These are phyloP conservation scores for Verticillium nonalfalfae DNA, from an alignment of 2,329 filamentous ascomycete species.

Conservation along the genomic window DNA sequence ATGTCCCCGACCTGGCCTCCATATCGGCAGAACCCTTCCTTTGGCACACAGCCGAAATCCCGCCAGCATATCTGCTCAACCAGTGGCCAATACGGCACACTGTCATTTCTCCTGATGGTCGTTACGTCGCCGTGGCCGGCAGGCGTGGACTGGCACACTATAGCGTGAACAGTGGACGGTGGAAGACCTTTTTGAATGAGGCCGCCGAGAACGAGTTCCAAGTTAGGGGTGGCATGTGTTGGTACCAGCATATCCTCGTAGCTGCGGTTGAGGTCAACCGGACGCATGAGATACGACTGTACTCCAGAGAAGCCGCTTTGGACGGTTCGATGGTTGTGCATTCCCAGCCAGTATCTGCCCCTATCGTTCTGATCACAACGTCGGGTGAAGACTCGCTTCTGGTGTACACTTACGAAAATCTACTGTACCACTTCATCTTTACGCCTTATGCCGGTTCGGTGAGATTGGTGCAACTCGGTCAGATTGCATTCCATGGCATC, in stretches of 20 bases:
- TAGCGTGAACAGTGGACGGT: slow-evolving; percentile 86
- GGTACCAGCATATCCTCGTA: slow-evolving; percentile 93
- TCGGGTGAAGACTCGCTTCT: slow-evolving; percentile 92
- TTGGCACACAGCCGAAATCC: slow-evolving; percentile 92
- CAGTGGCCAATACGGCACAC: slow-evolving; percentile 91
- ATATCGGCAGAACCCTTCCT: slow-evolving; percentile 87
- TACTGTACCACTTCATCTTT: slow-evolving; percentile 92
- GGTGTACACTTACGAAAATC: slow-evolving; percentile 95
- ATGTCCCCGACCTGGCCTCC: slow-evolving; percentile 81
- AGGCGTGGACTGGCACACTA: slow-evolving; percentile 90
- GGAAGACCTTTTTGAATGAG: slow-evolving; percentile 87
- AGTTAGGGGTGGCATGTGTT: slow-evolving; percentile 94
- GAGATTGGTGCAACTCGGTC: slow-evolving; percentile 84
- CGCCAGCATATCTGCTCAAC: slow-evolving; percentile 74
- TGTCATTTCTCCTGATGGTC: slow-evolving; percentile 83
- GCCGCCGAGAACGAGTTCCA: slow-evolving; percentile 84
- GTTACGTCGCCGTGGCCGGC: slow-evolving; percentile 95
- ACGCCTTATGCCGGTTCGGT: slow-evolving; percentile 62
- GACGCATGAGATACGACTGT: slow-evolving; percentile 82
- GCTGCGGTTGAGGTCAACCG: slow-evolving; percentile 84
- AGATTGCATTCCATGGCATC: slow-evolving; percentile 96
- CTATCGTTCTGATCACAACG: slow-evolving; percentile 82
- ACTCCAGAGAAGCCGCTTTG: slow-evolving; percentile 77
- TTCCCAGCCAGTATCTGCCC: slow-evolving; percentile 69
- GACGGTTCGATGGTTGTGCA: slow-evolving; percentile 69